Percentiles rank a stretch among this genome's conserved stretches.
These are phyloP conservation scores for Teratosphaeria zuluensis DNA, from an alignment of 2,329 filamentous ascomycete species.

Conservation along the genomic window DNA sequence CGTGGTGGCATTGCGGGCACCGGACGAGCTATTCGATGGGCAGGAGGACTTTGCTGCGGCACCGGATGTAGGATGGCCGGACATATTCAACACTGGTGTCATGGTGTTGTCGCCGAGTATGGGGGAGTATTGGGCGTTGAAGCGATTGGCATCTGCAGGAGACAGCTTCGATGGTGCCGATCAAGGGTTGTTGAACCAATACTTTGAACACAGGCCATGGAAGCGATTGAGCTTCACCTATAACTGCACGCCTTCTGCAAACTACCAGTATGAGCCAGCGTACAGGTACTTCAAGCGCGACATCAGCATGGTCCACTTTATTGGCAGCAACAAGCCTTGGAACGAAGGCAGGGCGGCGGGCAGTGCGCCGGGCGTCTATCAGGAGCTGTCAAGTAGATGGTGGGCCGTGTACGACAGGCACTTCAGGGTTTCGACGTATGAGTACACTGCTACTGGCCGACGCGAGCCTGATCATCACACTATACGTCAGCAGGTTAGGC, in stretches of 20 bases:
- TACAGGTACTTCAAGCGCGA: slow-evolving; percentile 86
- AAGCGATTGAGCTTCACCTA: slow-evolving; percentile 89
- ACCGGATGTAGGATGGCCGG: slow-evolving; percentile 95
- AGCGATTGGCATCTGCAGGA: slow-evolving; percentile 72
- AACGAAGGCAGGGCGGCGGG: slow-evolving; percentile 29
- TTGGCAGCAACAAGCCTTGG: slow-evolving; percentile 89
- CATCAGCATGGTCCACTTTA: slow-evolving; percentile 90
- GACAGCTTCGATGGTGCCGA: slow-evolving; percentile 96
- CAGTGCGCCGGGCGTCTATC: slow-evolving; percentile 55
- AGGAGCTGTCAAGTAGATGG: slow-evolving; percentile 79
- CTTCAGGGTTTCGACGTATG: slow-evolving; percentile 43
- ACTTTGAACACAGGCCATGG: slow-evolving; percentile 68
- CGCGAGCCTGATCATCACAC: slow-evolving; percentile 6
- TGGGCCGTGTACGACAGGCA: slow-evolving; percentile 91
- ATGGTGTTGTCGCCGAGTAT: slow-evolving; percentile 83
- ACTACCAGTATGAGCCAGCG: slow-evolving; percentile 95
- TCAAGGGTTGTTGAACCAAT: slow-evolving; percentile 89
- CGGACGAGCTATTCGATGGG: slow-evolving; percentile 80
- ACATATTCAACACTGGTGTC: slow-evolving; percentile 95
- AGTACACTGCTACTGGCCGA: slow-evolving; percentile 8
- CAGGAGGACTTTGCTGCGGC: slow-evolving; percentile 58
- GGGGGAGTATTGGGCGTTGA: slow-evolving; percentile 77
- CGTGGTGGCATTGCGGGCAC: slow-evolving; percentile 78
- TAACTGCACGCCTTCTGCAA: slow-evolving; percentile 91
- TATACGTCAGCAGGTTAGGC: not conserved